Evolutionary conservation across 495 filamentous ascomycete species (phyloP).

Genomic region (Penicillium odoratum): DNA sequence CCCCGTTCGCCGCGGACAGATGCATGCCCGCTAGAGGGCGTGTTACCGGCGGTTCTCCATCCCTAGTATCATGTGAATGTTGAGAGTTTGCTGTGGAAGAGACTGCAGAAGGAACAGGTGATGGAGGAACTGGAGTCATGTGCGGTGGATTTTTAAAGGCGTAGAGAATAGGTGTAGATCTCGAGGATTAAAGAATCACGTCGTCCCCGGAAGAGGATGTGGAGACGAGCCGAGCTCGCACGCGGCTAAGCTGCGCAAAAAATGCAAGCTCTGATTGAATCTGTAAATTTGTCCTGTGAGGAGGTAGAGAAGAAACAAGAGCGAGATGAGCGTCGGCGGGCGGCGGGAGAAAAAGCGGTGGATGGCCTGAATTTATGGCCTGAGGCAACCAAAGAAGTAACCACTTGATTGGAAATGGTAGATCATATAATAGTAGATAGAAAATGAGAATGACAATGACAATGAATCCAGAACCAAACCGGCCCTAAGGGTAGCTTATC

Average conservation of each 20-base stretch:
- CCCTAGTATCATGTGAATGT: slow-evolving; percentile 39
- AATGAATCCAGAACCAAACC: slow-evolving; percentile 2
- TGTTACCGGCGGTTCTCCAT: slow-evolving; percentile 50
- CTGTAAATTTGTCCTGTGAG: neutral
- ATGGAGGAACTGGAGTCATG: slow-evolving; percentile 49
- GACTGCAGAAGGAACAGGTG: slow-evolving; percentile 47
- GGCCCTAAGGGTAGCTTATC: slow-evolving; percentile 1
- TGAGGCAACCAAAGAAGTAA: slow-evolving; percentile 37
- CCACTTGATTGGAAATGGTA: slow-evolving; percentile 21
- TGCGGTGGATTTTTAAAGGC: slow-evolving; percentile 33
- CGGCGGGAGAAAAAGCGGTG: slow-evolving; percentile 29
- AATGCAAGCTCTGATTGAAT: slow-evolving; percentile 7
- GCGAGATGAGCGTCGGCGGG: slow-evolving; percentile 7
- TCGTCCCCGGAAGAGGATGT: slow-evolving; percentile 15
- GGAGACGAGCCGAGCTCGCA: slow-evolving; percentile 26
- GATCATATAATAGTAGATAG: neutral
- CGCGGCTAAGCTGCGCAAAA: slow-evolving; percentile 18
- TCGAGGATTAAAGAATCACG: slow-evolving; percentile 8
- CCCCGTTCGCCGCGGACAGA: slow-evolving; percentile 42
- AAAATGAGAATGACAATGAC: neutral
- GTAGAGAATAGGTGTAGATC: neutral
- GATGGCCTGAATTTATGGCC: slow-evolving; percentile 21
- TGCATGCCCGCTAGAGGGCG: slow-evolving; percentile 49
- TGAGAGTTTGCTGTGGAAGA: slow-evolving; percentile 45
- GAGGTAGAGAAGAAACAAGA: slow-evolving; percentile 10